These are phyloP conservation scores for Coemansia sp. DNA, from an alignment of 192 early-diverging fungal genomes.

Conservation along the genomic window DNA sequence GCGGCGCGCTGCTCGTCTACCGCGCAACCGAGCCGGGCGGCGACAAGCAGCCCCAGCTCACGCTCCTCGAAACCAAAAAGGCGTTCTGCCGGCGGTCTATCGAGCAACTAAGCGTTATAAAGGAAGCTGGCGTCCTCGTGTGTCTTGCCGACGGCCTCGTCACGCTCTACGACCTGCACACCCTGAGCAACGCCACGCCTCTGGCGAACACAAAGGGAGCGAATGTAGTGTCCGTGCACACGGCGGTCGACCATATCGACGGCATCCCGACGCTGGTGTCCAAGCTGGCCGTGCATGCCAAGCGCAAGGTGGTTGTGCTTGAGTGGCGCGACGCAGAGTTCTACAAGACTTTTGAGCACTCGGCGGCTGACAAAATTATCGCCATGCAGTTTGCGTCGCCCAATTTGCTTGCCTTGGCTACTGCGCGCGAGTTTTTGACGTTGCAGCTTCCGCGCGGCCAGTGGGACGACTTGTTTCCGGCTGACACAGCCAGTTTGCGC, in stretches of 20 bases:
- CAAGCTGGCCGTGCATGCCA: conserved; percentile 70
- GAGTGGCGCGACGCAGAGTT: conserved; percentile 76
- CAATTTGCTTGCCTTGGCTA: conserved; percentile 56
- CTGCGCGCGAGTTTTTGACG: conserved; percentile 48
- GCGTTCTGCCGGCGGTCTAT: conserved; percentile 67
- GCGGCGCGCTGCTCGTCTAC: conserved; percentile 68
- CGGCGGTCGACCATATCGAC: conserved; percentile 65
- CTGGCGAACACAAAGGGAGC: conserved; percentile 73
- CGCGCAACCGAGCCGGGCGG: conserved; percentile 46
- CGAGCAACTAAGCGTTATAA: conserved; percentile 73
- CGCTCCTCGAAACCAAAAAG: conserved; percentile 63
- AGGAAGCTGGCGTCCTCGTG: conserved; percentile 69
- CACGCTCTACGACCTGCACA: conserved; percentile 70
- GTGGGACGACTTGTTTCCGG: conserved; percentile 51
- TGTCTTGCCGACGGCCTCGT: conserved; percentile 70
- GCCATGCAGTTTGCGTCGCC: conserved; percentile 76
- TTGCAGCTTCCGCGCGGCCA: conserved; percentile 48
- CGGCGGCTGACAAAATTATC: conserved; percentile 66
- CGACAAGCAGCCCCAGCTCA: conserved; percentile 37
- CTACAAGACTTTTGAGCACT: conserved; percentile 65
- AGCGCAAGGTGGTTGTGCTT: conserved; percentile 69
- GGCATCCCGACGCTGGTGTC: conserved; percentile 66
- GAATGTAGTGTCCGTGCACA: conserved; percentile 69
- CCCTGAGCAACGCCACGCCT: conserved; percentile 65
- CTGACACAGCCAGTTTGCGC: conserved; percentile 46